Percentiles rank a stretch among this genome's conserved stretches.
These are phyloP conservation scores for Solanum arcanum DNA, from an alignment of 257 asterid species.

Conservation along the genomic window DNA sequence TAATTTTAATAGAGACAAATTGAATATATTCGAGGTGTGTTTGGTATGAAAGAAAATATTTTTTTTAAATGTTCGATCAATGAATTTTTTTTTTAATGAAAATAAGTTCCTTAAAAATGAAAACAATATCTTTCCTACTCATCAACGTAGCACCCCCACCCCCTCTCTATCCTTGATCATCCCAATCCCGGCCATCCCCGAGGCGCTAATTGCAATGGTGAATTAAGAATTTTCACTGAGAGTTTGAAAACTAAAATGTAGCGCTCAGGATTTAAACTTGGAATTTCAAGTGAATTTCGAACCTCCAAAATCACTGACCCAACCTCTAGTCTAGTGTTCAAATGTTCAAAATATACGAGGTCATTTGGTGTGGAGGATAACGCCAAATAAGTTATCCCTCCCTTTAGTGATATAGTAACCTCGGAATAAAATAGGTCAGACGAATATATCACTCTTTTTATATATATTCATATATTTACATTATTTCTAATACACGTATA, in stretches of 20 bases:
- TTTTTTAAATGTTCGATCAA: too few species aligned
- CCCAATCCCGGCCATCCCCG: not conserved
- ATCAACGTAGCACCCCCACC: not conserved
- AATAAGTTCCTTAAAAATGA: too few species aligned
- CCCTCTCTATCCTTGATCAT: not conserved
- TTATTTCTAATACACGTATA: too few species aligned
- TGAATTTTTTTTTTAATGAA: too few species aligned
- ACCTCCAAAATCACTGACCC: not conserved
- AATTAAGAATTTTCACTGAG: not conserved
- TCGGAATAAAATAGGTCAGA: too few species aligned
- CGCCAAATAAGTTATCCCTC: too few species aligned
- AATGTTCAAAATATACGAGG: not conserved
- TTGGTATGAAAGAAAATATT: not conserved
- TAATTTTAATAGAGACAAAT: not conserved
- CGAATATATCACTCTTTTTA: too few species aligned
- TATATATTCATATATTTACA: too few species aligned
- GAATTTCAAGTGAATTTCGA: not conserved
- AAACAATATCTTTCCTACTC: too few species aligned
- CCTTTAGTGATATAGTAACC: too few species aligned
- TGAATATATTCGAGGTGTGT: not conserved
- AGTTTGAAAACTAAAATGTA: not conserved
- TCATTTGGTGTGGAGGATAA: too few species aligned
- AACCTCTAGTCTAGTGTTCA: not conserved
- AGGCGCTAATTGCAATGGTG: not conserved
- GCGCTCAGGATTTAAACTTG: not conserved